Evolutionary conservation across 2,329 filamentous ascomycete species (phyloP), one percentile per base, ranked within the genome.

Genomic region (Rugonectria rugulosa): DNA sequence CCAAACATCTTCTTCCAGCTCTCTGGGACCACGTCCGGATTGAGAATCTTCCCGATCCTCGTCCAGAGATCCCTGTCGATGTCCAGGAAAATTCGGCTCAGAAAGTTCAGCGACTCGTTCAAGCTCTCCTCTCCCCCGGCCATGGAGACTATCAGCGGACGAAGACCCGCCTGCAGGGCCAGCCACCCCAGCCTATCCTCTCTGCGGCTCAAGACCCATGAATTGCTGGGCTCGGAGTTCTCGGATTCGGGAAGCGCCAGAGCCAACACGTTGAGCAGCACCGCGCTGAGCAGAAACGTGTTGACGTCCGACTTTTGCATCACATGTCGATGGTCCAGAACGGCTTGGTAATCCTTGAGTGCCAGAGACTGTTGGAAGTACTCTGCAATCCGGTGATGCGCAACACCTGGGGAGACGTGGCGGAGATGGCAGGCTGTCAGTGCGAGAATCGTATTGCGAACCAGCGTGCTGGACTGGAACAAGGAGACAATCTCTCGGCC

Each of bases 311-410:
- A 12, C 26, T 45, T 45, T 15, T 20, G 20, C 10, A 55, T 27
- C 20, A 38, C 34, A 6, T 21, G 32, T 8, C 26, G 20, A 9
- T 14, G 38, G 14, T 34, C 40, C 10, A 55, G 20, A 6, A 29
- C 41, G 24, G 23, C 5, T 15, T 44, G 32, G 26, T 49, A 55
- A 8, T 55, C 45, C 3, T 26, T 38, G 4, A 55, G 32, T 6
- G 52, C 52, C 1, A 55, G 45, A 1, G 38, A 55, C 15, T 49
- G 32, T 15, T 43, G 45, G 32, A 55, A 55, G 32, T 36, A 38
- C 45, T 55, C 52, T 21, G 52, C 52, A 23, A 55, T 19, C 21
- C 40, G 45, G 14, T 55, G 52, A 9, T 45, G 23, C 9, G 44
- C 37, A 24, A 55, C 20, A 5, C 45, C 40, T 2, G 45, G 45